These are phyloP conservation scores for Rhizoctonia solani DNA, from an alignment of 1,284 basidiomycete species.

Conservation along the genomic window DNA sequence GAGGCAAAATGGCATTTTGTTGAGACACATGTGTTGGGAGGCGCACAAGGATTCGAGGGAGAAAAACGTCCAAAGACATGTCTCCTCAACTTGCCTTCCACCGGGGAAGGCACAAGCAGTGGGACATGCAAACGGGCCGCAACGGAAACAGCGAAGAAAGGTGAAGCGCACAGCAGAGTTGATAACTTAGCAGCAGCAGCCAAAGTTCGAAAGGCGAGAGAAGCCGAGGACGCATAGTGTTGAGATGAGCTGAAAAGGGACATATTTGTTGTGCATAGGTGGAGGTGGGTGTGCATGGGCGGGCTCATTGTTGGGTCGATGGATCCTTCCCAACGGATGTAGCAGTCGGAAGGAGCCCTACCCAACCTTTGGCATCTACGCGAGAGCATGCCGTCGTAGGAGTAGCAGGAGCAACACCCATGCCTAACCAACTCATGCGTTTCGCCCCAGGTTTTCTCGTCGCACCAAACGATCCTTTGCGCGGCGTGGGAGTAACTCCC, in stretches of 20 bases:
- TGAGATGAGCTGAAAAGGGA: neutral
- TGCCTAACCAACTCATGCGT: slow-evolving; percentile 65
- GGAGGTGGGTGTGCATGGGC: slow-evolving; percentile 13
- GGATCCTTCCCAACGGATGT: slow-evolving; percentile 12
- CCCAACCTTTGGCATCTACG: slow-evolving; percentile 76
- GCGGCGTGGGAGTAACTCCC: slow-evolving; percentile 17
- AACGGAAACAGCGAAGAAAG: neutral
- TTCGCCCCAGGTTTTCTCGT: slow-evolving; percentile 62
- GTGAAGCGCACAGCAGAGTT: slow-evolving; percentile 28
- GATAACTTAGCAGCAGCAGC: slow-evolving; percentile 31
- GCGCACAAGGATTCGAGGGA: neutral
- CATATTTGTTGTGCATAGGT: slow-evolving; percentile 17
- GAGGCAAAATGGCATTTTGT: slow-evolving; percentile 28
- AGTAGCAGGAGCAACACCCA: slow-evolving; percentile 61
- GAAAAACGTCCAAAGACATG: neutral
- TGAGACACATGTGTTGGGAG: neutral
- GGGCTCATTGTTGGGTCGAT: slow-evolving; percentile 28
- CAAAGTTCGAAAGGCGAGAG: slow-evolving; percentile 8
- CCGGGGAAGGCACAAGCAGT: slow-evolving; percentile 19
- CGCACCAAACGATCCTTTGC: slow-evolving; percentile 27
- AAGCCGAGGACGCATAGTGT: slow-evolving; percentile 15
- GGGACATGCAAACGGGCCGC: neutral
- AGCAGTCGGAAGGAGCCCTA: slow-evolving; percentile 54
- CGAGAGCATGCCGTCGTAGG: slow-evolving; percentile 81
- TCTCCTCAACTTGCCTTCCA: slow-evolving; percentile 8